A percentile compares a stretch with the other conserved stretches of the same genome.
These are phyloP conservation scores for Protoeuglena noctilucae DNA, from an alignment of 139 green algal genomes.

Conservation along the genomic window DNA sequence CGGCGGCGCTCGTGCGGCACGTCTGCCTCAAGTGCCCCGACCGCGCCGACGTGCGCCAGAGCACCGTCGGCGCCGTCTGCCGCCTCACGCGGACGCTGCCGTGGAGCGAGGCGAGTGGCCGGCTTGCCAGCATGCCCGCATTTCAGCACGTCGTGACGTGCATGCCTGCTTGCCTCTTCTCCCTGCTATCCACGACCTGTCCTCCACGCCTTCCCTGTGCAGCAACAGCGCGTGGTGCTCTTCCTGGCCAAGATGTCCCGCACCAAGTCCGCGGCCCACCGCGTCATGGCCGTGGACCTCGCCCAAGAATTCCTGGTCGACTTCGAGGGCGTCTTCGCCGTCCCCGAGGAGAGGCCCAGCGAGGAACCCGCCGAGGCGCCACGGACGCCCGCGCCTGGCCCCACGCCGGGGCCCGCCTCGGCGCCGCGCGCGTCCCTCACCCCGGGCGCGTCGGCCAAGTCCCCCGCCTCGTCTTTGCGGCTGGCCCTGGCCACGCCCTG, in stretches of 20 bases:
- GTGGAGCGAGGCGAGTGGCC: no score
- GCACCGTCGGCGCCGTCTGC: conserved; percentile 17
- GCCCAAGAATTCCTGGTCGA: conserved; percentile 31
- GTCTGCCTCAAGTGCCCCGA: conserved; percentile 34
- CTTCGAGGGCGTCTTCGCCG: conserved; percentile 27
- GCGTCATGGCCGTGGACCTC: conserved; percentile 37
- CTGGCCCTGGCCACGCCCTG: not conserved
- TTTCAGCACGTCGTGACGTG: no score
- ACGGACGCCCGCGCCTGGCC: not conserved
- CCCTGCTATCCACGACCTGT: no score
- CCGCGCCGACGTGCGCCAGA: conserved; percentile 30
- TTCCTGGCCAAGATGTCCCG: conserved; percentile 24
- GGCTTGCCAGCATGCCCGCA: no score
- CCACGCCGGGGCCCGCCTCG: not conserved
- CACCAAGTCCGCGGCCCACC: conserved; percentile 10
- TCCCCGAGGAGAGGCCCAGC: conserved; percentile 25
- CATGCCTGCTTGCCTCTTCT: no score
- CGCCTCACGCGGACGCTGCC: conserved; percentile 20
- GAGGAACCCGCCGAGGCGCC: not conserved
- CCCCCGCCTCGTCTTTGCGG: not conserved
- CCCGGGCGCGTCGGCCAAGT: not conserved
- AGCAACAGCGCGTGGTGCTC: conserved; percentile 17
- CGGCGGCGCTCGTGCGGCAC: conserved; percentile 29
- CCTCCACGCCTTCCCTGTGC: no score
- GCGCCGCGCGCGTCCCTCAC: not conserved